These are phyloP conservation scores for Phoma herbarum DNA, from an alignment of 2,329 filamentous ascomycete genomes.

Conservation along the genomic window DNA sequence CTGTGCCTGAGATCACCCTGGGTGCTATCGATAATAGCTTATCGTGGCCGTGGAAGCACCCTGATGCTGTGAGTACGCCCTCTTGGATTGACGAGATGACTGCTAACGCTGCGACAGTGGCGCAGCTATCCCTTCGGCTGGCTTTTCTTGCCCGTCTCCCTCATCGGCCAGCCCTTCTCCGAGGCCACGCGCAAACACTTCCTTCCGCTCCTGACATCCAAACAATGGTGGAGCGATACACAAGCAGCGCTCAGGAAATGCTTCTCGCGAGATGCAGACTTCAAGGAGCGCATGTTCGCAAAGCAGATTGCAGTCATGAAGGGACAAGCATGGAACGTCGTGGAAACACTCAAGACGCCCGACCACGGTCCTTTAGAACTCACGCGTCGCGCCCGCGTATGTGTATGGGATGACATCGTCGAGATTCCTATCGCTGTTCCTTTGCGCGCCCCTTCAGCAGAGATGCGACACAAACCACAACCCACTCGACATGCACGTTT, in stretches of 20 bases:
- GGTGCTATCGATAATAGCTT: constrained; percentile 98
- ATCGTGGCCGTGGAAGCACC: constrained; percentile 99
- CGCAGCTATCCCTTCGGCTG: constrained; percentile 96
- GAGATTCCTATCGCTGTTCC: constrained; percentile 95
- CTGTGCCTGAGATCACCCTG: constrained; percentile 72
- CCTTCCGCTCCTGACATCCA: constrained; percentile 92
- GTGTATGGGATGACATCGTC: constrained; percentile 97
- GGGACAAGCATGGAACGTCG: constrained; percentile 98
- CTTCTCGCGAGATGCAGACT: constrained; percentile 92
- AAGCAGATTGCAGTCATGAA: constrained; percentile 99
- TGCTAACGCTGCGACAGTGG: constrained; percentile 59
- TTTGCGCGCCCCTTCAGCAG: constrained; percentile 83
- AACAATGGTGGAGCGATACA: constrained; percentile 96
- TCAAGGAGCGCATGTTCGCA: constrained; percentile 99
- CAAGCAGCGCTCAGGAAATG: constrained; percentile 84
- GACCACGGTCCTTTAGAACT: constrained; percentile 95
- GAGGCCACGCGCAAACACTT: constrained; percentile 94
- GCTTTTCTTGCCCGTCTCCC: constrained; percentile 94
- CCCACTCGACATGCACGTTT: constrained; percentile 33
- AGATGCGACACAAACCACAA: constrained; percentile 75
- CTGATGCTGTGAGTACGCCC: constrained; percentile 73
- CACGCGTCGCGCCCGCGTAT: constrained; percentile 87
- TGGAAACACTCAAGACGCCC: constrained; percentile 90
- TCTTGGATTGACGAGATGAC: not conserved
- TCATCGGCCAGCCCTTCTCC: constrained; percentile 96